These are phyloP conservation scores for Diaporthe vaccinii DNA, from an alignment of 2,329 filamentous ascomycete species.

Conservation along the genomic window DNA sequence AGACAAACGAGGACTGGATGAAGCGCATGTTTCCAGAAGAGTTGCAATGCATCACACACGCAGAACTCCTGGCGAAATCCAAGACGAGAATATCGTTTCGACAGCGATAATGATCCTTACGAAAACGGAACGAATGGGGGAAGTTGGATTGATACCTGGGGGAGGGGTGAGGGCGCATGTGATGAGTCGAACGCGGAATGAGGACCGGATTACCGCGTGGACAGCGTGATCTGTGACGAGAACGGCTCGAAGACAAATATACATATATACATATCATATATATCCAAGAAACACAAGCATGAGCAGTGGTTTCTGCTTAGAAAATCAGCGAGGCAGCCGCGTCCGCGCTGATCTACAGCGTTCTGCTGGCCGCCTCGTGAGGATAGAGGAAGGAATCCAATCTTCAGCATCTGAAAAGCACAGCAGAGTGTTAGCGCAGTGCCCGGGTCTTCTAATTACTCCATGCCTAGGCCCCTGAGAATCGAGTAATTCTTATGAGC, in stretches of 20 bases:
- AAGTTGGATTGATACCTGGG: constrained; percentile 14
- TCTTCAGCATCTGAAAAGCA: background rate
- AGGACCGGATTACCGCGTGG: background rate
- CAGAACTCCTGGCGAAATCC: background rate
- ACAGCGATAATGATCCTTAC: background rate
- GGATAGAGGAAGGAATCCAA: background rate
- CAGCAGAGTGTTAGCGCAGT: background rate
- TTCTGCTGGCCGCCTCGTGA: background rate
- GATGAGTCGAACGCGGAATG: background rate
- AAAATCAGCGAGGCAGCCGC: background rate
- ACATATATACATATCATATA: background rate
- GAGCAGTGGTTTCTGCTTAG: background rate
- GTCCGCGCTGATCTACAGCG: background rate
- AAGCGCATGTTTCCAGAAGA: background rate
- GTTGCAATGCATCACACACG: background rate
- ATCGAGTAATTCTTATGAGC: too few relatives aligned
- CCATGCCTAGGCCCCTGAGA: background rate
- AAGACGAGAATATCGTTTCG: background rate
- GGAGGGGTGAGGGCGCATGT: background rate
- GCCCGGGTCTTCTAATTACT: too few relatives aligned
- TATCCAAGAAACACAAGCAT: constrained; percentile 5
- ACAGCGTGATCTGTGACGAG: constrained; percentile 9
- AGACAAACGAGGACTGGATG: background rate
- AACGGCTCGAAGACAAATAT: constrained; percentile 15
- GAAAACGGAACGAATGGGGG: background rate